Percentiles rank a stretch among this genome's conserved stretches.
Evolutionary conservation across 805 yeast species (phyloP).

Genomic region (Metschnikowia santaceciliae): DNA sequence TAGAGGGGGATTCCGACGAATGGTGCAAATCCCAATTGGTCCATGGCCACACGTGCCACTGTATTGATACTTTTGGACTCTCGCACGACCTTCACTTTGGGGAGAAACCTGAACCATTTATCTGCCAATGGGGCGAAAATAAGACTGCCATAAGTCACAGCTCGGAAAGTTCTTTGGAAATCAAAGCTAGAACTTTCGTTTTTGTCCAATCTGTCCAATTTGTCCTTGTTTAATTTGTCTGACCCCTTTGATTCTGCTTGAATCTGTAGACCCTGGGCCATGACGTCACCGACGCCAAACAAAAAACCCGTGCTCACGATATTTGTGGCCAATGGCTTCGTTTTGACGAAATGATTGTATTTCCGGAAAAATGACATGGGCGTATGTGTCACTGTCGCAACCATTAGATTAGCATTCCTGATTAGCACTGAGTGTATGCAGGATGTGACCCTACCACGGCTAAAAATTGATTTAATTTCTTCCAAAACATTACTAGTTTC

Average conservation of each 20-base stretch:
- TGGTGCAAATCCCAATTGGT: conserved; percentile 79
- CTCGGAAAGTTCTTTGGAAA: conserved; percentile 53
- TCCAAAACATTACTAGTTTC: no score
- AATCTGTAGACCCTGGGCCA: conserved; percentile 54
- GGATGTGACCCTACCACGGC: not conserved
- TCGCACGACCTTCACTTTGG: conserved; percentile 37
- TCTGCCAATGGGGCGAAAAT: conserved; percentile 75
- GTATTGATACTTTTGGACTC: conserved; percentile 20
- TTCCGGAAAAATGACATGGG: conserved; percentile 12
- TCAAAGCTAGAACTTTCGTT: conserved; percentile 36
- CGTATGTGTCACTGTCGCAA: not conserved
- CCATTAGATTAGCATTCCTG: not conserved
- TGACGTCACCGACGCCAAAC: conserved; percentile 71
- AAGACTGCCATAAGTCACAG: conserved; percentile 65
- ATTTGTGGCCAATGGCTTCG: conserved; percentile 44
- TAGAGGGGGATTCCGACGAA: conserved; percentile 66
- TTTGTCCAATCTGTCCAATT: no score
- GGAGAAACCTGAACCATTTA: conserved; percentile 60
- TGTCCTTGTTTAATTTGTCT: not conserved
- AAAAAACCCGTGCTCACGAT: conserved; percentile 47
- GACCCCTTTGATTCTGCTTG: not conserved
- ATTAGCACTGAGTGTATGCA: not conserved
- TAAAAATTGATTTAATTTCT: no score
- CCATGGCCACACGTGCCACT: conserved; percentile 52
- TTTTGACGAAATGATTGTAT: conserved; percentile 24